Evolutionary conservation across 331 rosid genomes (phyloP).

Genomic region (Phaseolus coccineus): DNA sequence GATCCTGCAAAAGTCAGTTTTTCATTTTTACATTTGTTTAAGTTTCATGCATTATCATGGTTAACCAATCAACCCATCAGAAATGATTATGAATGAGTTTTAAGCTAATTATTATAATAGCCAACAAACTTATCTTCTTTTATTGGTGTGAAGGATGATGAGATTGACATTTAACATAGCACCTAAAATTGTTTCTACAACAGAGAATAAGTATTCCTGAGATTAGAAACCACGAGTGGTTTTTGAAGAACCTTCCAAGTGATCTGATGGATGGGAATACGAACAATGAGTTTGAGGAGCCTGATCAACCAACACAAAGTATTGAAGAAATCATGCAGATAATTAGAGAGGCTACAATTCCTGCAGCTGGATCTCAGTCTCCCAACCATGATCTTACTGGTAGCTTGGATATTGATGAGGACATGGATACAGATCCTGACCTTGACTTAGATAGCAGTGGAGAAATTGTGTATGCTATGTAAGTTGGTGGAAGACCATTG

Average conservation of each 20-base stretch:
- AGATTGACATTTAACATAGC: slow-evolving; percentile 28
- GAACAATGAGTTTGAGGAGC: slow-evolving; percentile 73
- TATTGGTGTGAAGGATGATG: slow-evolving; percentile 4
- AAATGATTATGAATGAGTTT: too few relatives aligned
- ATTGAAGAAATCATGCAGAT: slow-evolving; percentile 90
- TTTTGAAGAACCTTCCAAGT: slow-evolving; percentile 84
- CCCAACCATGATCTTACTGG: slow-evolving; percentile 78
- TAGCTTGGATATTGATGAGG: slow-evolving; percentile 88
- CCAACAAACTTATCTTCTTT: too few relatives aligned
- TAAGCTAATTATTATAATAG: too few relatives aligned
- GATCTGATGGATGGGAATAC: slow-evolving; percentile 75
- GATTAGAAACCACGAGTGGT: slow-evolving; percentile 93
- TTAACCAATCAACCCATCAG: too few relatives aligned
- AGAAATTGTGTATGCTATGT: slow-evolving; percentile 89
- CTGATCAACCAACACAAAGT: slow-evolving; percentile 91
- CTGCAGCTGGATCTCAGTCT: slow-evolving; percentile 74
- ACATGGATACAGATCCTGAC: slow-evolving; percentile 90
- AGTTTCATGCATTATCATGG: too few relatives aligned
- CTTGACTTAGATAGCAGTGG: slow-evolving; percentile 94
- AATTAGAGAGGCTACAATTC: slow-evolving; percentile 81
- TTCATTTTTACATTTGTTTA: too few relatives aligned
- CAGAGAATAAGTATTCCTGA: slow-evolving; percentile 94
- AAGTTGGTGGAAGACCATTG: slow-evolving; percentile 10
- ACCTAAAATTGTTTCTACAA: slow-evolving; percentile 22
- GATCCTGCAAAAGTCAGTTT: slow-evolving; percentile 78